Base-by-base conservation (phyloP, 805 yeast genomes). In the Priceomyces castillae region DNA sequence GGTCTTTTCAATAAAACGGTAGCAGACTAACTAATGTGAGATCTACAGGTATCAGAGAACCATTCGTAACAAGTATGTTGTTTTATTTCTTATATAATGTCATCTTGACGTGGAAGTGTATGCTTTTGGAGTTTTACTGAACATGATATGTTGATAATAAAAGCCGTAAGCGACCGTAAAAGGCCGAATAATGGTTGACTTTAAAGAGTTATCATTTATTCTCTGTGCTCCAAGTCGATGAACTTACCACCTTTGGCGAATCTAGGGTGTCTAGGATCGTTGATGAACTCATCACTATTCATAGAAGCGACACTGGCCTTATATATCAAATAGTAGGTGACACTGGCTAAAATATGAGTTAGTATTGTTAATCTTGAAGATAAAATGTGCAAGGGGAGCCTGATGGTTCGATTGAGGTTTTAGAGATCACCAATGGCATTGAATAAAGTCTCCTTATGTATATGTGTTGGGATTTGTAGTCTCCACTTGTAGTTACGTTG, bases 231-330 rank as follows among this genome's bases (percentile, higher is more conserved):
- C 42, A 61, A 59, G 37, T 62, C 64, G 46, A 62, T 57, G 53
- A 58, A 60, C 64, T 71, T 71, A 50, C 74, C 76, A 55, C 76
- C 76, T 48, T 55, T 61, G 55, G 68, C 73, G 65, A 87, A 86
- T 75, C 95, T 84, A 71, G 97, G 97, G 77, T 89, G 89, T 79
- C 96, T 86, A 75, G 97, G 96, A 73, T 89, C 96, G 69, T 89
- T 88, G 72, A 83, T 81, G 77, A 82, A 89, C 73, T 87, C 95
- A 50, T 77, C 78, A 48, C 92, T 76, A 77, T 82, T 75, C 68
- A 81, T 74, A 57, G 87, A 77, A 49, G 84, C 84, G 48, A 66
- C 69, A 50, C 89, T 82, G 42, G 80, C 84, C 73, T 82, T 81
- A 67, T 80, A 77, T 59, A 87, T 74, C 55, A 82, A 76, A 73